Evolutionary conservation across 148 eudicot genomes (phyloP), one percentile per base, ranked within the genome.

Genomic region (Spergularia marina): DNA sequence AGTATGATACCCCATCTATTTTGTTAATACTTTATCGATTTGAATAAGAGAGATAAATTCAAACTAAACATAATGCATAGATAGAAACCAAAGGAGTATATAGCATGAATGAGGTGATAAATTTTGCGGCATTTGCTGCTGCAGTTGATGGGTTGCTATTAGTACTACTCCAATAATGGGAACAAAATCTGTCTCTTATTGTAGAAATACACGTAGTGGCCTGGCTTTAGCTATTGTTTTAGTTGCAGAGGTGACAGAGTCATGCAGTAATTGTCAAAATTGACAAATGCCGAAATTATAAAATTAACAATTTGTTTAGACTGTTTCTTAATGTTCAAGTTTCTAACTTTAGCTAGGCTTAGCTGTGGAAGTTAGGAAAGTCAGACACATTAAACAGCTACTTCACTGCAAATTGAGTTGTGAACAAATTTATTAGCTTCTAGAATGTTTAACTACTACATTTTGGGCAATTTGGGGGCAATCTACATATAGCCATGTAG

Each of bases 311-410:
- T 65, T 39, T 65, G 52, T n/a, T 51, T 15, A 3, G 36, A 30
- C 36, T 30, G 36, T 41, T 23, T 40, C 69, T 65, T 65, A 65
- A 10, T 65, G 23, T 65, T 41, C 69, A 65, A 65, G 69, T 65
- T 65, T 65, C 69, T 13, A 65, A 34, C 49, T 65, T 65, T 65
- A 49, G 68, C 8, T 64, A 15, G n/a, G 11, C 5, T 15, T 60
- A 60, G 68, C 49, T 40, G 17, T 16, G 66, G 69, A 41, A 16
- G 51, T 8, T 65, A 17, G 12, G 47, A 73, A 73, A 73, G 65
- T 44, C 52, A 16, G 9, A 23, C 21, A 16, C 30, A 25, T 63
- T 40, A 49, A 21, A 63, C 10, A 61, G 11, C 20, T 25, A 58
- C 40, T 44, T 72, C 49, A 34, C 13, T 30, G 4, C 20, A 36